Conservation (phyloP, 768 basidiomycete genomes). For the Neoboletus subvelutipes region DNA sequence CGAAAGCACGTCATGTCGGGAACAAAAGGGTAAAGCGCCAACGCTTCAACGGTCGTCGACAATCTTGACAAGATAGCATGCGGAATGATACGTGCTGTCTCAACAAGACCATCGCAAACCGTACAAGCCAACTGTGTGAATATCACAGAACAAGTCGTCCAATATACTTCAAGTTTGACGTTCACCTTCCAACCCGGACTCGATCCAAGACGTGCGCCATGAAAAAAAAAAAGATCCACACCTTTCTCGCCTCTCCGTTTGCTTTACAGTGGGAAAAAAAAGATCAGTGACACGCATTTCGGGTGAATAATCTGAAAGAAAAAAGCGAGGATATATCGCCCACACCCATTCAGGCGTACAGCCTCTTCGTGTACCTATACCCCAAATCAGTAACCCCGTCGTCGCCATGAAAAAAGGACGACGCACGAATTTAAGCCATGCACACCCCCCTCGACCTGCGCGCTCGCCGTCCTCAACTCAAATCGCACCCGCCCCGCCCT, state of each 20-base stretch:
- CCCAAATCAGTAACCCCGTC: not conserved
- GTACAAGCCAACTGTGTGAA: not conserved
- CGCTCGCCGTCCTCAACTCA: conserved; percentile 91
- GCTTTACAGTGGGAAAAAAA: not conserved
- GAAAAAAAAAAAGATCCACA: no score
- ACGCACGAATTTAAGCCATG: conserved; percentile 94
- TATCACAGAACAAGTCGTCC: not conserved
- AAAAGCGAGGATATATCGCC: not conserved
- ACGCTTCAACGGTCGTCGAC: no score
- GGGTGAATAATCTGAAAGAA: not conserved
- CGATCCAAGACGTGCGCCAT: no score
- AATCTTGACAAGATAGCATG: not conserved
- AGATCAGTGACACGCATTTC: not conserved
- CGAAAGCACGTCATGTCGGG: no score
- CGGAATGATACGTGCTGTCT: not conserved
- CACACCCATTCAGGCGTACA: conserved; percentile 40
- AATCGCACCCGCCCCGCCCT: conserved; percentile 71
- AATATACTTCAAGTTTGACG: no score
- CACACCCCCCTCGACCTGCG: conserved; percentile 94
- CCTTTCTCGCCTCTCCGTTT: not conserved
- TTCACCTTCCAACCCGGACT: no score
- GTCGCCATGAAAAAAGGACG: no score
- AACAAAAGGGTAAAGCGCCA: no score
- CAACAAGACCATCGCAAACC: not conserved
- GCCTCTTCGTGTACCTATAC: conserved; percentile 55